Percentiles rank a stretch among this genome's conserved stretches.
Evolutionary conservation across 2,329 filamentous ascomycete species (phyloP).

Genomic region (Dichotomopilus funicola): DNA sequence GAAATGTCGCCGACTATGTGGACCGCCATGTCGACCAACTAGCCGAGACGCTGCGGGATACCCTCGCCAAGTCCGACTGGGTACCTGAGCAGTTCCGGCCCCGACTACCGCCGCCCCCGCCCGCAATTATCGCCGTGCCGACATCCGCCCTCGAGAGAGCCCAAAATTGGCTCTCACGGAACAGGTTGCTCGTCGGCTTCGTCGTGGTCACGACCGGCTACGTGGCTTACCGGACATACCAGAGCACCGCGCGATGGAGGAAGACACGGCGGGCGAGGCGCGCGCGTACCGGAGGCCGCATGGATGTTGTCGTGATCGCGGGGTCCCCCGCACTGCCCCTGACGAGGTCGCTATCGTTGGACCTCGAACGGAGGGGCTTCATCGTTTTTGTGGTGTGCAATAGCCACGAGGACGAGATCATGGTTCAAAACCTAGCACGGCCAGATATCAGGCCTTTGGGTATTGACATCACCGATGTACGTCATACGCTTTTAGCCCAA

Average conservation of each 20-base stretch:
- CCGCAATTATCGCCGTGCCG: constrained; percentile 30
- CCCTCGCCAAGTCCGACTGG: constrained; percentile 62
- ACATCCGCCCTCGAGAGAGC: constrained; percentile 43
- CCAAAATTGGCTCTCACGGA: constrained; percentile 63
- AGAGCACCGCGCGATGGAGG: constrained; percentile 49
- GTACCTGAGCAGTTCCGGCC: constrained; percentile 62
- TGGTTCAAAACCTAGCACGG: constrained; percentile 69
- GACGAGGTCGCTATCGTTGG: constrained; percentile 73
- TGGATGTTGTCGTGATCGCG: constrained; percentile 81
- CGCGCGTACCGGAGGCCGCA: constrained; percentile 74
- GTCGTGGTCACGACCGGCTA: constrained; percentile 66
- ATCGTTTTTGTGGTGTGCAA: constrained; percentile 88
- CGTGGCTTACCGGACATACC: constrained; percentile 46
- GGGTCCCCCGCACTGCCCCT: constrained; percentile 82
- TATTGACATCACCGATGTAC: constrained; percentile 74
- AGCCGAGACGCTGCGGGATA: constrained; percentile 63
- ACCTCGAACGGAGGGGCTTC: constrained; percentile 86
- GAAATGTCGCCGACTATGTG: constrained; percentile 69
- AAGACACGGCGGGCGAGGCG: constrained; percentile 70
- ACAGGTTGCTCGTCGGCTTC: constrained; percentile 68
- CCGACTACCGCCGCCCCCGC: constrained; percentile 40
- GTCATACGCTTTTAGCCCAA: constrained; percentile 25
- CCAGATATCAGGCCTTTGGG: constrained; percentile 75
- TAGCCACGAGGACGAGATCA: constrained; percentile 75
- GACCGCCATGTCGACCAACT: constrained; percentile 75